Evolutionary conservation across 176 grass and related monocot genomes (phyloP), one percentile per base, ranked within the genome.

Genomic region (Echinochloa phyllopogon): DNA sequence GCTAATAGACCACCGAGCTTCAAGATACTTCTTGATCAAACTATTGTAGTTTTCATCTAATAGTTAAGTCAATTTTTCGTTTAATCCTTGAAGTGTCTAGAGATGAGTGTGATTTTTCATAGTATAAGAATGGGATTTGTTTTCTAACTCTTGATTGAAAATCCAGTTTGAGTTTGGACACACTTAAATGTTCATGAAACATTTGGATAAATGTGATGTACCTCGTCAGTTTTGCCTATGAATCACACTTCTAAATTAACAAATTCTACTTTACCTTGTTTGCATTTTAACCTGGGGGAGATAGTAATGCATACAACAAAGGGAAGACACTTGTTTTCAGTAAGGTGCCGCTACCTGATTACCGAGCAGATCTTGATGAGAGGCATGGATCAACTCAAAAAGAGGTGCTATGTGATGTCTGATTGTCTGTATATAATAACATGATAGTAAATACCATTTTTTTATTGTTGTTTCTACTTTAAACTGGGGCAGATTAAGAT

Each of bases 331-430:
- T 98, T 84, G 96, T 98, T 65, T 94, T 98, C 74, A 98, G 96
- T 77, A 98, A 98, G 90, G 76, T 90, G 17, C 96, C 96, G 80
- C 65, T 98, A 82, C 96, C 91, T 88, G 89, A 98, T 87, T 98
- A 98, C 80, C 89, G 96, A 60, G 96, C 93, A 68, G 96, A 98
- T 90, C 91, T 98, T 70, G 96, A 98, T 72, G 91, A 95, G 75
- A 89, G 87, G 29, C 89, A 98, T 92, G 96, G 96, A 87, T 95
- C 96, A 87, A 90, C 91, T 66, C 93, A 92, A 74, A 94, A 94
- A 18, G 96, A 98, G 96, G 96, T 98, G 83, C 12, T 82, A 50
- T 89, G 4, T 8, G 65, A 47, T 81, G n/a, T 69, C 72, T 82
- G 69, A 81, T 67, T 79, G 56, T 24, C 80, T 16, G 4, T 91